Percentiles rank a stretch among this genome's conserved stretches.
Conservation (phyloP, 352 stramenopile genomes). For the Aphanomyces invadans region DNA sequence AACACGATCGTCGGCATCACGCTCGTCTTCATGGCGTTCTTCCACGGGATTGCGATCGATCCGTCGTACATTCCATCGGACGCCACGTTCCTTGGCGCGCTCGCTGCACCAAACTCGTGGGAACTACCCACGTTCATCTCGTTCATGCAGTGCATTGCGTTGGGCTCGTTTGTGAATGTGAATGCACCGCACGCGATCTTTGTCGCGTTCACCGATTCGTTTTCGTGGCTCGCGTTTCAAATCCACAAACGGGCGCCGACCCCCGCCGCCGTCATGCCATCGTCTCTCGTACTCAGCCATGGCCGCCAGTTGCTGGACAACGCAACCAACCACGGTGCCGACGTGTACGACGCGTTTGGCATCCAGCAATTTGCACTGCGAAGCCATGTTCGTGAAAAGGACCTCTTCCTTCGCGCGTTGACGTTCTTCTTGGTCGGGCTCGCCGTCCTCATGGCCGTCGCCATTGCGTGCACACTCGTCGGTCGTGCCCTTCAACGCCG, state of each 20-base stretch:
- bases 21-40: slow-evolving; percentile 13
- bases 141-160: slow-evolving; percentile 65
- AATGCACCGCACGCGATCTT: slow-evolving; percentile 40
- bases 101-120: slow-evolving; percentile 58
- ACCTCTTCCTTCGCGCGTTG: slow-evolving; percentile 41
- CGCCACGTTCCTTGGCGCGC: background rate
- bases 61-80: slow-evolving; percentile 16
- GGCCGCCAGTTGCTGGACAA: background rate
- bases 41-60: slow-evolving; percentile 12
- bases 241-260: slow-evolving; percentile 29
- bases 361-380: slow-evolving; percentile 16
- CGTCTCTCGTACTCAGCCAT: background rate
- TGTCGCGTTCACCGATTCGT: slow-evolving; percentile 61
- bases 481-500: background rate
- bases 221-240: slow-evolving; percentile 63
- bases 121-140: slow-evolving; percentile 60
- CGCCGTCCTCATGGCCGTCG: slow-evolving; percentile 40
- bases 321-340: background rate
- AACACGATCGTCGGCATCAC: slow-evolving; percentile 13
- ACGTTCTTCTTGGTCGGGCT: slow-evolving; percentile 36
- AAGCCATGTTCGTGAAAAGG: slow-evolving; percentile 1
- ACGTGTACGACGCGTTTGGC: slow-evolving; percentile 16
- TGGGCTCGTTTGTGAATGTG: slow-evolving; percentile 52
- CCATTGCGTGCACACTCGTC: slow-evolving; percentile 7
- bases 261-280: slow-evolving; percentile 12